Conservation (phyloP, 2,329 filamentous ascomycete species). For the Emmonsiellopsis sp. region DNA sequence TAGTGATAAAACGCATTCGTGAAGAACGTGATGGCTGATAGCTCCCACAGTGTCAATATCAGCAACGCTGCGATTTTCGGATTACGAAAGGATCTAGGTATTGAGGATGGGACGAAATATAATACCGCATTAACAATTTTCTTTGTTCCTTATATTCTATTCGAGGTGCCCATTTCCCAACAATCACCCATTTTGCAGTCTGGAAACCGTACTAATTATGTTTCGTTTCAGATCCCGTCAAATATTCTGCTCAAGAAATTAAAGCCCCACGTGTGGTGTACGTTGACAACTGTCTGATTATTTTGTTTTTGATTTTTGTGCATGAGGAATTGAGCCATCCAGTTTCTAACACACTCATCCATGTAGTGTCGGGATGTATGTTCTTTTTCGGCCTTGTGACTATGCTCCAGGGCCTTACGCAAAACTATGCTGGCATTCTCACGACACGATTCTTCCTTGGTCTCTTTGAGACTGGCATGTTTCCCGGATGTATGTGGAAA, state of each 20-base stretch:
- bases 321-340: neutral
- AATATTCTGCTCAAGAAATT: constrained; percentile 63
- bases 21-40: constrained; percentile 6
- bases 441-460: constrained; percentile 80
- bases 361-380: constrained; percentile 63
- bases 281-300: constrained; percentile 9
- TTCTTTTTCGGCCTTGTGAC: constrained; percentile 70
- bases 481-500: constrained; percentile 49
- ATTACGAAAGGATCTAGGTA: constrained; percentile 52
- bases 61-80: constrained; percentile 64
- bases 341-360: neutral
- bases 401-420: constrained; percentile 65
- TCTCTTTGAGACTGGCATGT: constrained; percentile 62
- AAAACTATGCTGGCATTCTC: constrained; percentile 68
- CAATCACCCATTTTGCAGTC: neutral
- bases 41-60: constrained; percentile 57
- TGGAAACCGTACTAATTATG: neutral
- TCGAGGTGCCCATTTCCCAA: constrained; percentile 16
- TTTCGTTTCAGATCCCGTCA: constrained; percentile 52
- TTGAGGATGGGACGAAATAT: constrained; percentile 49
- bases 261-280: constrained; percentile 57
- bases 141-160: constrained; percentile 66
- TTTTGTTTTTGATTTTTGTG: neutral
- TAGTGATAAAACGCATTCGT: neutral
- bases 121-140: constrained; percentile 72